These are phyloP conservation scores for Quillaja saponaria DNA, from an alignment of 306 rosid species.

Conservation along the genomic window DNA sequence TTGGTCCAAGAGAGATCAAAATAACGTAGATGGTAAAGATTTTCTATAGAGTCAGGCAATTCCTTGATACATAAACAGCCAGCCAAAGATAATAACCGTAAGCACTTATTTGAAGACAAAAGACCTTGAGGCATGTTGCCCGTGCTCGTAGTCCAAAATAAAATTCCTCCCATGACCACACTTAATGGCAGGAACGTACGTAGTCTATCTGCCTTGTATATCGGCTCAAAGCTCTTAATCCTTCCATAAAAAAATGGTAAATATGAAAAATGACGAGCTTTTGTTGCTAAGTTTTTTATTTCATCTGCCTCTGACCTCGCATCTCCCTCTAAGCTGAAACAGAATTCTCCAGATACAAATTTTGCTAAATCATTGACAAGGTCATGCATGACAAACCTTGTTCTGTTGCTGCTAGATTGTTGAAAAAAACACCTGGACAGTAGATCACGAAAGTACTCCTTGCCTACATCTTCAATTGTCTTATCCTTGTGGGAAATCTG, in stretches of 20 bases:
- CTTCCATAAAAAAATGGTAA: rapidly evolving
- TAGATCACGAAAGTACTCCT: constrained; percentile 17
- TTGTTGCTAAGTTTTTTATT: too few relatives aligned
- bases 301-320: too few relatives aligned
- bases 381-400: constrained; percentile 36
- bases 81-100: neutral
- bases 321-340: neutral
- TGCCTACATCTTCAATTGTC: constrained; percentile 25
- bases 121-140: neutral
- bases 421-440: constrained; percentile 35
- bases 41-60: constrained; percentile 11
- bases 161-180: too few relatives aligned
- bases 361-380: constrained; percentile 38
- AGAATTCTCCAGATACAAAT: constrained; percentile 3
- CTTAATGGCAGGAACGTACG: neutral
- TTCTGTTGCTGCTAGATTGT: neutral
- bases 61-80: neutral
- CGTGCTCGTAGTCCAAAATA: neutral
- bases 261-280: constrained; percentile 31
- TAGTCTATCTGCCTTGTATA: neutral
- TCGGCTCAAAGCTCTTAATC: neutral
- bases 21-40: constrained; percentile 29
- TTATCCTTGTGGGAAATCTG: neutral
- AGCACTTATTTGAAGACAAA: neutral
- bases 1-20: neutral